A percentile compares a stretch with the other conserved stretches of the same genome.
Conservation (phyloP, 805 yeast genomes). For the Kregervanrija fluxuum region DNA sequence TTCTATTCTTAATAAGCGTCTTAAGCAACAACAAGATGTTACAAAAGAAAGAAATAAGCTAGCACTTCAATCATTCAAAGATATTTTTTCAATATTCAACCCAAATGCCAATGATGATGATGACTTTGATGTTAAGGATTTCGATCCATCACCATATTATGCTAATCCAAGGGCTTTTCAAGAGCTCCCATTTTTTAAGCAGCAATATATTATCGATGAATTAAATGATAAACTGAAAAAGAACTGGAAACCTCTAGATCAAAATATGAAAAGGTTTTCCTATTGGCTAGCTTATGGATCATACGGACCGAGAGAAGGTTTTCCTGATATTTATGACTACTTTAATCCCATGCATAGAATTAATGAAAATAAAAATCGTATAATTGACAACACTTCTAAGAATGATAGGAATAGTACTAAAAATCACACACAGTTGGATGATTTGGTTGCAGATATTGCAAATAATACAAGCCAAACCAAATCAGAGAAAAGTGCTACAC, state of each 20-base stretch:
- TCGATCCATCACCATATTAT: conserved; percentile 28
- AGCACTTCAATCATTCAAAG: conserved; percentile 34
- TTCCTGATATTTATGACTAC: conserved; percentile 38
- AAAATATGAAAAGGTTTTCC: conserved; percentile 45
- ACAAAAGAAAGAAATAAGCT: conserved; percentile 27
- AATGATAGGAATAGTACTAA: not conserved
- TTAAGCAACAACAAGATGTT: conserved; percentile 23
- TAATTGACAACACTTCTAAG: not conserved
- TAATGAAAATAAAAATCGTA: conserved; percentile 1
- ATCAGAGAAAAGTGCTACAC: conserved; percentile 8
- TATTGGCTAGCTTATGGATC: conserved; percentile 63
- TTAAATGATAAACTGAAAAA: conserved; percentile 36
- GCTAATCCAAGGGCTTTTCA: conserved; percentile 23
- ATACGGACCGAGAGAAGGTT: conserved; percentile 61
- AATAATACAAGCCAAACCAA: conserved; percentile 2
- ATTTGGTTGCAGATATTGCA: conserved; percentile 9
- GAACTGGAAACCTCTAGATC: conserved; percentile 48
- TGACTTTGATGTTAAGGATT: conserved; percentile 24
- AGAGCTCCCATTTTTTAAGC: conserved; percentile 41
- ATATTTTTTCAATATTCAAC: conserved; percentile 28
- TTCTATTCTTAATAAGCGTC: conserved; percentile 14
- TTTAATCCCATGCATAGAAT: conserved; percentile 6
- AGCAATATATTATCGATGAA: conserved; percentile 48
- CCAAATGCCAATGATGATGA: conserved; percentile 26
- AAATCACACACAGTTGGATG: conserved; percentile 4